A percentile compares a stretch with the other conserved stretches of the same genome.
Evolutionary conservation across 1,284 basidiomycete genomes (phyloP).

Genomic region (Limonomyces culmigenus): DNA sequence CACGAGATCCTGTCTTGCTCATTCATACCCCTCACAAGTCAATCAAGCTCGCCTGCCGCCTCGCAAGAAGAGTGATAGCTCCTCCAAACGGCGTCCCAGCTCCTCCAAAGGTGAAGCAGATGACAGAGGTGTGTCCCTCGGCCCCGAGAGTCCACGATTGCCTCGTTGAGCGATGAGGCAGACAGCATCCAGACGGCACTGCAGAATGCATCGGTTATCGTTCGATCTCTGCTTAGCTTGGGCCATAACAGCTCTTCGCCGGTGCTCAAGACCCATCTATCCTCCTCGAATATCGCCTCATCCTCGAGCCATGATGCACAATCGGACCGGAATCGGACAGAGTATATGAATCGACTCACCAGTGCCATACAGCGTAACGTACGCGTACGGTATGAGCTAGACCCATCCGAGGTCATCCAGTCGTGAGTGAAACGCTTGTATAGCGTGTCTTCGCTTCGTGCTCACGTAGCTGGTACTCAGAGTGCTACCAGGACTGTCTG

Average conservation of each 20-base stretch:
- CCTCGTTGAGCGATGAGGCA: slow-evolving; percentile 13
- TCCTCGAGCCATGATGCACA: slow-evolving; percentile 16
- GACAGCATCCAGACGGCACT: slow-evolving; percentile 59
- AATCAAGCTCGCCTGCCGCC: slow-evolving; percentile 10
- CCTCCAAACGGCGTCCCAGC: not conserved
- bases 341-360: slow-evolving; percentile 51
- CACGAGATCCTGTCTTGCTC: not conserved
- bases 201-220: slow-evolving; percentile 36
- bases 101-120: slow-evolving; percentile 18
- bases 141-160: slow-evolving; percentile 6
- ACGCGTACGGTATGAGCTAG: slow-evolving; percentile 63
- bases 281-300: slow-evolving; percentile 27
- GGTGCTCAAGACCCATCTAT: slow-evolving; percentile 9
- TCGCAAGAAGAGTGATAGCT: not conserved
- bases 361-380: slow-evolving; percentile 58
- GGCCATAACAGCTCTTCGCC: not conserved
- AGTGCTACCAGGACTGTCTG: slow-evolving; percentile 61
- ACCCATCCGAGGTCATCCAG: slow-evolving; percentile 52
- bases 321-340: slow-evolving; percentile 37
- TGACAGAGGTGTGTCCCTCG: slow-evolving; percentile 20
- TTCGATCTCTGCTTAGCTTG: slow-evolving; percentile 29
- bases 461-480: slow-evolving; percentile 21
- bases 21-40: not conserved
- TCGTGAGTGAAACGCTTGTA: slow-evolving; percentile 28
- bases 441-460: slow-evolving; percentile 2